Evolutionary conservation across 371 early-diverging fungal species (phyloP).

Genomic region (Dichotomocladium elegans): DNA sequence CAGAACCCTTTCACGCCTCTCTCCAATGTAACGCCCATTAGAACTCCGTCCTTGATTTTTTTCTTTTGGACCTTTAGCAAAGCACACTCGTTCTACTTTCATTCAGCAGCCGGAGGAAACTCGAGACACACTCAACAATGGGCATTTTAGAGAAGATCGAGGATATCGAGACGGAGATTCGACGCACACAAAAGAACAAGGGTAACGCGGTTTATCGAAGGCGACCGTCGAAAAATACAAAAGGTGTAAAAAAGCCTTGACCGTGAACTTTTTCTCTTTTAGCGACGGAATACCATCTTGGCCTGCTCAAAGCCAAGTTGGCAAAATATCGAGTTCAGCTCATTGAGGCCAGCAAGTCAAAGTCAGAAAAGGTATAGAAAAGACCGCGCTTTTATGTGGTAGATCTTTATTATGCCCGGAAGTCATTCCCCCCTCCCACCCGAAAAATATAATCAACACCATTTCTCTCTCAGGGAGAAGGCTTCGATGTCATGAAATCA

Average conservation of each 20-base stretch:
- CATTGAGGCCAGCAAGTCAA: constrained; percentile 78
- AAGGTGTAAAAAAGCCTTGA: background rate
- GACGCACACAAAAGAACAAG: constrained; percentile 91
- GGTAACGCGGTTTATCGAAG: constrained; percentile 21
- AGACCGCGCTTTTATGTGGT: background rate
- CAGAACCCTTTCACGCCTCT: too few relatives aligned
- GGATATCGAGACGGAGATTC: constrained; percentile 82
- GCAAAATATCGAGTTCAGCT: constrained; percentile 95
- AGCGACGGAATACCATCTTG: constrained; percentile 96
- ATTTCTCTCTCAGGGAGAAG: constrained; percentile 70
- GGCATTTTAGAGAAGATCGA: constrained; percentile 94
- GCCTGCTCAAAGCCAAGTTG: constrained; percentile 94
- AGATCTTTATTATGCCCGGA: background rate
- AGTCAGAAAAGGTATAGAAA: constrained; percentile 77
- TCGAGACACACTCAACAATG: constrained; percentile 63
- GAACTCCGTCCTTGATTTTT: too few relatives aligned
- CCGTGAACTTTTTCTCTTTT: background rate
- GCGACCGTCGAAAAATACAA: background rate
- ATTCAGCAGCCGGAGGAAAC: too few relatives aligned
- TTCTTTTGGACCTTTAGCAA: too few relatives aligned
- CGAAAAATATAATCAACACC: too few relatives aligned
- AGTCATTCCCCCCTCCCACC: too few relatives aligned
- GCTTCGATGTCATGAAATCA: constrained; percentile 97
- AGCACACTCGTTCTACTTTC: too few relatives aligned
- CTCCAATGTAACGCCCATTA: too few relatives aligned